Conservation (phyloP, 345 rosid genomes). For the Eucalyptus curtisii region DNA sequence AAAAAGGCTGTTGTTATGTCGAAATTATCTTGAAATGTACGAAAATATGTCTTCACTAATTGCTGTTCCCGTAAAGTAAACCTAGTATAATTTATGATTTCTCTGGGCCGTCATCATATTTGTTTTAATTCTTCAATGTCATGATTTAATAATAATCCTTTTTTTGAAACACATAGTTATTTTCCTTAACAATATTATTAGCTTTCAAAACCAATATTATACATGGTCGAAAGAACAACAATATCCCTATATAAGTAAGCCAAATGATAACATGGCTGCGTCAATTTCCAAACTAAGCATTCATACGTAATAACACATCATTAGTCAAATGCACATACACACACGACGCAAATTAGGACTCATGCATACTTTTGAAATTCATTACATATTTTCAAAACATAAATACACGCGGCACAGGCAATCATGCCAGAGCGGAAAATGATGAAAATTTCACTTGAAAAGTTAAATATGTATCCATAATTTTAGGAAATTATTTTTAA, state of each 20-base stretch:
- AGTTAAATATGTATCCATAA: background rate
- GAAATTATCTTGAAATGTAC: background rate
- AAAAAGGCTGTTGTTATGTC: background rate
- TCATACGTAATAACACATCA: background rate
- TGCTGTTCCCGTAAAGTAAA: background rate
- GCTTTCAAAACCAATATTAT: background rate
- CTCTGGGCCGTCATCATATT: background rate
- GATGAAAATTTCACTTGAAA: background rate
- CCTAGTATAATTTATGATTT: background rate
- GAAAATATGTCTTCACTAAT: background rate
- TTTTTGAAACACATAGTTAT: background rate
- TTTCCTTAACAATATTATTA: background rate
- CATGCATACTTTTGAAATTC: background rate
- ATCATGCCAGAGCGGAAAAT: background rate
- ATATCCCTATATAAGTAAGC: background rate
- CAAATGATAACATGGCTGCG: background rate
- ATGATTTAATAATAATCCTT: background rate
- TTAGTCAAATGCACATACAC: background rate
- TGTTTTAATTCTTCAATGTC: background rate
- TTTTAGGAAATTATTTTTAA: background rate
- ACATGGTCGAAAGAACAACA: background rate
- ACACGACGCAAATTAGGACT: background rate
- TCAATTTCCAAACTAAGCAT: background rate
- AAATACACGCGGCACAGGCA: accelerated
- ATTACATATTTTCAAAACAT: background rate